These are phyloP conservation scores for Trifolium repens DNA, from an alignment of 306 rosid genomes.

Conservation along the genomic window DNA sequence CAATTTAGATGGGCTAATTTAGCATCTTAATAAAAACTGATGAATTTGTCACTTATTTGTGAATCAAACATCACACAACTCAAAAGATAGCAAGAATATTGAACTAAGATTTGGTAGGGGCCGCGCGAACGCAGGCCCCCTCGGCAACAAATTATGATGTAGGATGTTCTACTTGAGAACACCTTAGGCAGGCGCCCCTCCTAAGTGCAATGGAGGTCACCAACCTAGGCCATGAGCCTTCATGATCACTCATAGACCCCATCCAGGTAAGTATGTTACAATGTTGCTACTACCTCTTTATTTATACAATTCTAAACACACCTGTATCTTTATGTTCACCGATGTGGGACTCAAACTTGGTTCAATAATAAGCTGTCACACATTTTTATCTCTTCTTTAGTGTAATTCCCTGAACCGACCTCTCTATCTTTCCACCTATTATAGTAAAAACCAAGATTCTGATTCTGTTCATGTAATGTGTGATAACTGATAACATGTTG, in stretches of 20 bases:
- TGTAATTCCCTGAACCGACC: not conserved
- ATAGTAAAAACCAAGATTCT: too few species aligned
- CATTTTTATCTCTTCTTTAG: not conserved
- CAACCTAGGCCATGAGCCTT: conserved; percentile 12
- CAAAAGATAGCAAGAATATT: too few species aligned
- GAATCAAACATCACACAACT: too few species aligned
- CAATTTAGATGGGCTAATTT: too few species aligned
- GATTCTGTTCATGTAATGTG: not conserved
- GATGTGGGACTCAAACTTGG: conserved; percentile 20
- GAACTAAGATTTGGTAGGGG: conserved; percentile 34
- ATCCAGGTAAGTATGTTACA: conserved; percentile 42
- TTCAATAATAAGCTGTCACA: not conserved
- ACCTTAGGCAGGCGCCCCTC: conserved; percentile 5
- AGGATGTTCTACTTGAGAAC: conserved; percentile 46
- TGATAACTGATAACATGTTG: not conserved
- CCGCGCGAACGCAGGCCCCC: conserved; percentile 65
- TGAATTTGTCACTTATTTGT: too few species aligned
- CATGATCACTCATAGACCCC: conserved; percentile 45
- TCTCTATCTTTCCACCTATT: not conserved
- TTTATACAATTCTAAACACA: not conserved
- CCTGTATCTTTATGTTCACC: too few species aligned
- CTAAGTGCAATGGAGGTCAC: conserved; percentile 31
- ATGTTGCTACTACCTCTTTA: not conserved
- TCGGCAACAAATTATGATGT: conserved; percentile 58
- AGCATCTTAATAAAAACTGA: too few species aligned